Evolutionary conservation across 139 green algal genomes (phyloP), one percentile per base, ranked within the genome.

Genomic region (Chlorella sp.): DNA sequence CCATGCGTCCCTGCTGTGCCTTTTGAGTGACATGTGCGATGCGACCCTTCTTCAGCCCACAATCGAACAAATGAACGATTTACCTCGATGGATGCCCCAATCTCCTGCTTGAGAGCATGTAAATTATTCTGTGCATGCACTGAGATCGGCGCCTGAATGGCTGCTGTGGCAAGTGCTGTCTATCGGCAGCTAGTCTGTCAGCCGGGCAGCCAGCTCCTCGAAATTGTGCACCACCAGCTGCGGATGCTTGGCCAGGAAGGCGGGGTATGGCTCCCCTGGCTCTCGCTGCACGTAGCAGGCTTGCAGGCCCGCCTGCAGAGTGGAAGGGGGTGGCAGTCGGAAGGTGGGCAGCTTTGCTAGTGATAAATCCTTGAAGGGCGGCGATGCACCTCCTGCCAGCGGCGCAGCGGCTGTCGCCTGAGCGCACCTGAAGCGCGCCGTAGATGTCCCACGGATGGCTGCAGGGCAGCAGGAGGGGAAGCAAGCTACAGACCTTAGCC

Each of bases 401-500:
- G 4, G 20, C 2, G 21, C 28, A 5, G 21, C 13, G 23, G 21
- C 18, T 67, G 60, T 23, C 18, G 30, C 60, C 30, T 55, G 2
- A 23, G 21, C 69, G 16, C n/a, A 23, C 70, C 70, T 78, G 70
- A 25, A 78, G 26, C 0, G 70, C 70, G 25, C 70, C 70, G 12
- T 78, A 47, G 12, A 78, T 26, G 41, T 78, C 70, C 70, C 70
- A 78, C 2, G 70, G 70, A 25, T 78, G 70, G 25, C 20, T 34
- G n/a, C n/a, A n/a, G n/a, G n/a, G n/a, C n/a, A n/a, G n/a, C n/a
- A n/a, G n/a, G n/a, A n/a, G n/a, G n/a, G n/a, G n/a, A n/a, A n/a
- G n/a, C n/a, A n/a, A n/a, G n/a, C n/a, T n/a, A n/a, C n/a, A n/a
- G n/a, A n/a, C n/a, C n/a, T n/a, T n/a, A n/a, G n/a, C n/a, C n/a